A percentile compares a stretch with the other conserved stretches of the same genome.
These are phyloP conservation scores for Eimeria zaria DNA, from an alignment of 169 alveolate genomes.

Conservation along the genomic window DNA sequence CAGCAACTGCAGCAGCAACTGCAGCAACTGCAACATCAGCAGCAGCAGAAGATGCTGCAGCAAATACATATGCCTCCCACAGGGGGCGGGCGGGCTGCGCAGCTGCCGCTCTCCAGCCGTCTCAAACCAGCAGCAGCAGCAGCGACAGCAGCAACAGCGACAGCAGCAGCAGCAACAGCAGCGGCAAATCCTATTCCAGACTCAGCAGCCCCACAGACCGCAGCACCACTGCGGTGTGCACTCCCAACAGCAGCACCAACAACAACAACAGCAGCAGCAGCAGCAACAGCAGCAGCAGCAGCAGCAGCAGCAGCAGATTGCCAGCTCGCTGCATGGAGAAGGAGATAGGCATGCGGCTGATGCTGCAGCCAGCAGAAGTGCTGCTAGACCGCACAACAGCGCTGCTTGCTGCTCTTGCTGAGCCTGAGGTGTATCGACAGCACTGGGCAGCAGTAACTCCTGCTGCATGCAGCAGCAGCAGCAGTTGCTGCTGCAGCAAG, in stretches of 20 bases:
- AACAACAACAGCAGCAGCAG: conserved; percentile 31
- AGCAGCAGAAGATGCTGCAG: not conserved
- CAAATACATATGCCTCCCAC: not conserved
- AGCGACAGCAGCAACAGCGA: not conserved
- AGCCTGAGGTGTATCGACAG: conserved; percentile 67
- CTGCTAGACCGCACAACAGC: conserved; percentile 62
- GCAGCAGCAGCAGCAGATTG: conserved; percentile 55
- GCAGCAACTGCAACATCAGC: not conserved
- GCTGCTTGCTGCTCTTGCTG: conserved; percentile 37
- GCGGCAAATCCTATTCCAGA: conserved; percentile 4
- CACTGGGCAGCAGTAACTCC: conserved; percentile 21
- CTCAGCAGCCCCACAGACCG: not conserved
- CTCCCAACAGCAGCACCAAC: not conserved
- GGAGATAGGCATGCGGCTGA: conserved; percentile 9
- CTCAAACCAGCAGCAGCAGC: not conserved
- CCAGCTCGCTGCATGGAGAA: not conserved
- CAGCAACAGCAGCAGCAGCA: conserved; percentile 34
- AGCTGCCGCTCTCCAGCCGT: not conserved
- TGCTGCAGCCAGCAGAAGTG: conserved; percentile 71
- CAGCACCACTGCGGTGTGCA: not conserved
- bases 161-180: conserved; percentile 31
- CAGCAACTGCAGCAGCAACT: conserved; percentile 30
- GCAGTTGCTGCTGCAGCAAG: conserved; percentile 20
- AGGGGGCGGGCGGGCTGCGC: not conserved
- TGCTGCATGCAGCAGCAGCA: conserved; percentile 17